These are phyloP conservation scores for Xylaria multiplex DNA, from an alignment of 2,329 filamentous ascomycete species.

Conservation along the genomic window DNA sequence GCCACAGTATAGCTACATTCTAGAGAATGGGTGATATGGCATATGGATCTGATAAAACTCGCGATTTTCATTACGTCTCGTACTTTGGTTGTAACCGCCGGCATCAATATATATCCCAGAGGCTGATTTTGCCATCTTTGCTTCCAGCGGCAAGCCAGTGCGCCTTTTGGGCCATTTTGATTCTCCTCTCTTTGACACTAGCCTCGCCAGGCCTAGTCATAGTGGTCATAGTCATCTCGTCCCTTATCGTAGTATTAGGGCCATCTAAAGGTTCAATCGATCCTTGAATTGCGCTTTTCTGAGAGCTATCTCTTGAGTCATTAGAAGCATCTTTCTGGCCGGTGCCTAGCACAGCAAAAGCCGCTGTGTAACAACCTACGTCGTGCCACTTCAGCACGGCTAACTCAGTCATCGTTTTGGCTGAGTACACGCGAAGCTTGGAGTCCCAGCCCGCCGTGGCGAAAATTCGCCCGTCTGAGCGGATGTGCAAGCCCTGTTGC, in stretches of 20 bases:
- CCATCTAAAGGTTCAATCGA: background rate
- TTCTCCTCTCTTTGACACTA: constrained; percentile 71
- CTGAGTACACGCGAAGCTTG: constrained; percentile 81
- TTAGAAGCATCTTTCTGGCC: constrained; percentile 22
- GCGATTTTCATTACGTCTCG: background rate
- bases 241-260: constrained; percentile 20
- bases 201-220: constrained; percentile 49
- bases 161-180: constrained; percentile 71
- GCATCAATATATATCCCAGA: constrained; percentile 92
- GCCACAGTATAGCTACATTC: background rate
- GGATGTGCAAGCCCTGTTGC: constrained; percentile 81
- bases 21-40: constrained; percentile 1
- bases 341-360: constrained; percentile 67
- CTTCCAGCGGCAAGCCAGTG: constrained; percentile 93
- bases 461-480: constrained; percentile 84
- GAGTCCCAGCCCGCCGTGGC: constrained; percentile 95
- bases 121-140: constrained; percentile 93
- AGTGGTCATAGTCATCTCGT: constrained; percentile 41
- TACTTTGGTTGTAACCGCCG: background rate
- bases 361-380: constrained; percentile 83
- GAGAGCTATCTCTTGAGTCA: constrained; percentile 15
- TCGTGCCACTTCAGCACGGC: constrained; percentile 96
- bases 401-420: constrained; percentile 83
- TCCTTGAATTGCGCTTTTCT: constrained; percentile 26
- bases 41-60: constrained; percentile 1